Base-by-base conservation (phyloP, 345 rosid genomes). In the Melaleuca alternifolia region DNA sequence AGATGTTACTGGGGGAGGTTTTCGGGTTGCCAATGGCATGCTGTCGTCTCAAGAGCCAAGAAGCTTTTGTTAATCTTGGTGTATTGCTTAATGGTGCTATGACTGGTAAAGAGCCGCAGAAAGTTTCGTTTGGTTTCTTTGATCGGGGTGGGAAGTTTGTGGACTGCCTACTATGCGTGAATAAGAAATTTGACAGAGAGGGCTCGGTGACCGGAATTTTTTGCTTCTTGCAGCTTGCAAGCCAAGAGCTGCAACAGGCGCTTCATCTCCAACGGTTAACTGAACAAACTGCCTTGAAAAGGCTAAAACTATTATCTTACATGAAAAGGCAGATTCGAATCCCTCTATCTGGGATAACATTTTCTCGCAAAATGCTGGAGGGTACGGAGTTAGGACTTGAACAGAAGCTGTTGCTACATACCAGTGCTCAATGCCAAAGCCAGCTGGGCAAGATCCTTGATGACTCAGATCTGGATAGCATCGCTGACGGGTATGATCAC, bases 171-270 rank as follows among this genome's bases (percentile, higher is more conserved):
- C 85, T 97, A 88, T 94, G 98, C 48, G 93, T 95, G 91, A 95
- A 92, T 88, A 96, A 96, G 93, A 97, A 95, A 90, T 85, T 94
- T 88, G 96, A 93, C 87, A 75, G 95, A 83, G 98, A 94, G 85
- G 98, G 96, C 87, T 91, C 91, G 6, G 90, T 94, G 86, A 93
- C 95, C 1, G 99, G 99, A 20, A 92, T 94, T 51, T 96, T 97
- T 89, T 97, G 99, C 93, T 97, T 97, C 92, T 89, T 97, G 92
- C 99, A 97, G 91, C 98, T 97, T 14, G 96, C 98, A 6, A 97
- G 99, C 90, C 94, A 87, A 79, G 98, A 97, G 89, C 92, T 97
- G 91, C 98, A 97, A 88, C 96, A 94, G 89, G 98, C 98, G 20
- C 94, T 97, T 75, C 98, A 95, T 90, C 88, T 97, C 84, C 99